Evolutionary conservation across 345 rosid genomes (phyloP).

Genomic region (Populus deltoides): DNA sequence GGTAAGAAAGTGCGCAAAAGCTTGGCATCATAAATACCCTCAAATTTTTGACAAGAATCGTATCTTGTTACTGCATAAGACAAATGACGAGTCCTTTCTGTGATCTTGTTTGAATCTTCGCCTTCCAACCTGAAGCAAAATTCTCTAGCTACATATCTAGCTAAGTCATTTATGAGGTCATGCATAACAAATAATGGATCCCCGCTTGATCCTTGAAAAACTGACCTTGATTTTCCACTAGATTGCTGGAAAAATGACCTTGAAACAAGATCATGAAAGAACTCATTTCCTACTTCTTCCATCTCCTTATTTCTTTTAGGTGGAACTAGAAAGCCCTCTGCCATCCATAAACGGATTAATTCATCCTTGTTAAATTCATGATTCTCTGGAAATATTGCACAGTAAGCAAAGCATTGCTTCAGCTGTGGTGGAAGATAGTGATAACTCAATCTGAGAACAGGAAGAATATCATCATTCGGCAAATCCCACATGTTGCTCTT

Average conservation of each 20-base stretch:
- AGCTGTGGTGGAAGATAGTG: slow-evolving; percentile 24
- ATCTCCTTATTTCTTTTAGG: not conserved
- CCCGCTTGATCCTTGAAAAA: not conserved
- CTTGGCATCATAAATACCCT: slow-evolving; percentile 28
- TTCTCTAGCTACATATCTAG: slow-evolving; percentile 28
- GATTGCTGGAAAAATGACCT: slow-evolving; percentile 1
- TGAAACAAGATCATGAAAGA: not conserved
- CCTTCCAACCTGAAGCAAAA: slow-evolving; percentile 27
- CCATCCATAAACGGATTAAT: slow-evolving; percentile 2
- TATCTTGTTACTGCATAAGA: slow-evolving; percentile 18
- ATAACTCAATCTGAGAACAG: slow-evolving; percentile 13
- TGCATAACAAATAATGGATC: slow-evolving; percentile 28
- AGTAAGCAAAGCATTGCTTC: not conserved
- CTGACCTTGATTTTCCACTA: not conserved
- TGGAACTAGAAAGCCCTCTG: not conserved
- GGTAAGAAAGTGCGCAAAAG: slow-evolving; percentile 36
- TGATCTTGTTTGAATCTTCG: slow-evolving; percentile 7
- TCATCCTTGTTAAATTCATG: not conserved
- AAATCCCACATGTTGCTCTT: not conserved
- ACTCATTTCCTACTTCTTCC: slow-evolving; percentile 2
- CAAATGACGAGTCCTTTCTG: slow-evolving; percentile 31
- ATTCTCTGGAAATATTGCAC: not conserved
- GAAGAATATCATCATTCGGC: not conserved
- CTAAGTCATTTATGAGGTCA: slow-evolving; percentile 35
- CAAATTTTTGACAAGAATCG: slow-evolving; percentile 18